These are phyloP conservation scores for Termitomyces sp. DNA, from an alignment of 768 basidiomycete genomes.

Conservation along the genomic window DNA sequence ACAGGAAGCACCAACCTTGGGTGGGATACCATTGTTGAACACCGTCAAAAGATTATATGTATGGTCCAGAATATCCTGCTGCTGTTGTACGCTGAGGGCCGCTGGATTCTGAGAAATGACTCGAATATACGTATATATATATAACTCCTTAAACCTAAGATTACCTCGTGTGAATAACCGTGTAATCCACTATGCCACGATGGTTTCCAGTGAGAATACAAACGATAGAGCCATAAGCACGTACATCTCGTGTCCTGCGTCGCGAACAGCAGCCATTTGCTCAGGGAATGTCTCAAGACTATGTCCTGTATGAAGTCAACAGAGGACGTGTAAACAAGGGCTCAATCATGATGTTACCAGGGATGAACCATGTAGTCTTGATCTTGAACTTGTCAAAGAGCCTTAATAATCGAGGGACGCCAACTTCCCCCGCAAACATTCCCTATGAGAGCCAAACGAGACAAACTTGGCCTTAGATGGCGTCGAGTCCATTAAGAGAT, in stretches of 20 bases:
- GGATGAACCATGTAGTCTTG: conserved; percentile 71
- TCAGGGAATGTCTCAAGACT: conserved; percentile 71
- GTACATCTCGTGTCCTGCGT: conserved; percentile 69
- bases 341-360: conserved; percentile 31
- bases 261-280: conserved; percentile 62
- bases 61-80: conserved; percentile 64
- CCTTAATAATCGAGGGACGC: conserved; percentile 60
- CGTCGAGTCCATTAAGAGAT: neutral
- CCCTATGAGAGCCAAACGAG: conserved; percentile 28
- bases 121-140: neutral
- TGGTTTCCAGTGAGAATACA: neutral
- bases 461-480: neutral
- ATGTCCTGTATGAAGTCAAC: conserved; percentile 38
- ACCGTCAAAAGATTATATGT: conserved; percentile 59
- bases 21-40: conserved; percentile 55
- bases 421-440: conserved; percentile 74
- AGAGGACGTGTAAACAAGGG: neutral
- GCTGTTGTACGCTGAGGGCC: conserved; percentile 56
- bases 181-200: conserved; percentile 46
- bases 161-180: conserved; percentile 66
- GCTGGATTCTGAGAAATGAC: conserved; percentile 44
- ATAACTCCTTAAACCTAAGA: neutral
- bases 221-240: conserved; percentile 8
- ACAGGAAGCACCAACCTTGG: conserved; percentile 26
- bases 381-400: conserved; percentile 66